phyloP scores from a whole-genome alignment of 768 basidiomycete species.

The Floccularia luteovirens region DNA sequence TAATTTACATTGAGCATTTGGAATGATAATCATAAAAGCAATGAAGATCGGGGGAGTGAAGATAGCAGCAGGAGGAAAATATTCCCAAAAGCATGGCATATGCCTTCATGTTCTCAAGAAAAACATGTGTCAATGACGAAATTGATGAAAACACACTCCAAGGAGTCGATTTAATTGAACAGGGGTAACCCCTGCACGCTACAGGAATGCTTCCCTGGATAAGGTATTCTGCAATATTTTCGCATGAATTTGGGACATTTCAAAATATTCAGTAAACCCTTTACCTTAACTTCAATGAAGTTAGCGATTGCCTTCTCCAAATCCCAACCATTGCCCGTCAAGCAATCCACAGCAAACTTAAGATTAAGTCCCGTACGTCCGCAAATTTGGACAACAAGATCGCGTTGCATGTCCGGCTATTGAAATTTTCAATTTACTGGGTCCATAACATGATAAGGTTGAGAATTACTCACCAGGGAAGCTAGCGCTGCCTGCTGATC shows the following conservation, averaged over 20 bases:
- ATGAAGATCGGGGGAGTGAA: no score
- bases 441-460: constrained; percentile 7
- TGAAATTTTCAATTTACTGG: constrained; percentile 7
- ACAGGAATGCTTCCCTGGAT: constrained; percentile 49
- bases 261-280: constrained; percentile 13
- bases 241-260: constrained; percentile 17
- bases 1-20: no score
- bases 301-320: constrained; percentile 71
- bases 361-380: constrained; percentile 73
- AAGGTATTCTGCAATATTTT: constrained; percentile 39
- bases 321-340: constrained; percentile 83
- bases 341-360: constrained; percentile 76
- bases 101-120: no score
- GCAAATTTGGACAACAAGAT: constrained; percentile 62
- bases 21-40: no score
- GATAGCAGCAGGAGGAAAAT: no score
- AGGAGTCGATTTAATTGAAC: no score
- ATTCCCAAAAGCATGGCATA: no score
- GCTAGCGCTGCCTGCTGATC: constrained; percentile 45
- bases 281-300: constrained; percentile 83
- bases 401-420: constrained; percentile 66
- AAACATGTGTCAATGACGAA: no score
- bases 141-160: no score
- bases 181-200: no score
- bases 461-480: constrained; percentile 44